phyloP scores from a whole-genome alignment of 1,139 yeast genomes.

The Lipomyces yarrowii region DNA sequence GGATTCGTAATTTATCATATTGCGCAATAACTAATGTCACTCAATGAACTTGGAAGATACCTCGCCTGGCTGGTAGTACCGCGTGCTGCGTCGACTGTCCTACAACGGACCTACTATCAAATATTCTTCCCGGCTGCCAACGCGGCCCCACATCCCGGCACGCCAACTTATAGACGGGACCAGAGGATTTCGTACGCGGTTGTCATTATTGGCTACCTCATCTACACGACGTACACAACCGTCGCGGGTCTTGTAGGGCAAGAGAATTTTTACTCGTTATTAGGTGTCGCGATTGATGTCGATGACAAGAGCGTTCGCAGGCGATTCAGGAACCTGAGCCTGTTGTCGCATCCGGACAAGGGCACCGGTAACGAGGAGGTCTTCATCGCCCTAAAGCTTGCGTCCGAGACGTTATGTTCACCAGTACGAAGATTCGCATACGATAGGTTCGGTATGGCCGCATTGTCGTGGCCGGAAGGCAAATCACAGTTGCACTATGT shows the following conservation, averaged over 20 bases:
- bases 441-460: constrained; percentile 41
- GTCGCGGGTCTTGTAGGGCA: constrained; percentile 25
- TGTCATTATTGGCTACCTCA: constrained; percentile 32
- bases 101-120: constrained; percentile 17
- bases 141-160: constrained; percentile 14
- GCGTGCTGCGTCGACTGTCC: constrained; percentile 8
- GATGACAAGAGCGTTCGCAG: constrained; percentile 32
- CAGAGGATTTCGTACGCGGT: constrained; percentile 25
- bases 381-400: constrained; percentile 38
- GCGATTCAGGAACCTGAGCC: constrained; percentile 37
- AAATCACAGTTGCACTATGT: constrained; percentile 22
- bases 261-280: constrained; percentile 31
- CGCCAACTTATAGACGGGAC: constrained; percentile 21
- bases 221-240: constrained; percentile 31
- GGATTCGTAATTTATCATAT: not conserved
- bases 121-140: not conserved
- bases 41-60: constrained; percentile 7
- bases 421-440: constrained; percentile 39
- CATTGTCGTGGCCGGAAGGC: constrained; percentile 25
- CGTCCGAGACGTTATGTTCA: constrained; percentile 39
- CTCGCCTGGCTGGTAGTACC: constrained; percentile 24
- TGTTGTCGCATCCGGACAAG: constrained; percentile 45
- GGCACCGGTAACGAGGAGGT: constrained; percentile 29
- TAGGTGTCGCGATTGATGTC: constrained; percentile 29
- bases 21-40: not conserved